These are phyloP conservation scores for Aspergillus cejpii DNA, from an alignment of 2,329 filamentous ascomycete genomes.

Conservation along the genomic window DNA sequence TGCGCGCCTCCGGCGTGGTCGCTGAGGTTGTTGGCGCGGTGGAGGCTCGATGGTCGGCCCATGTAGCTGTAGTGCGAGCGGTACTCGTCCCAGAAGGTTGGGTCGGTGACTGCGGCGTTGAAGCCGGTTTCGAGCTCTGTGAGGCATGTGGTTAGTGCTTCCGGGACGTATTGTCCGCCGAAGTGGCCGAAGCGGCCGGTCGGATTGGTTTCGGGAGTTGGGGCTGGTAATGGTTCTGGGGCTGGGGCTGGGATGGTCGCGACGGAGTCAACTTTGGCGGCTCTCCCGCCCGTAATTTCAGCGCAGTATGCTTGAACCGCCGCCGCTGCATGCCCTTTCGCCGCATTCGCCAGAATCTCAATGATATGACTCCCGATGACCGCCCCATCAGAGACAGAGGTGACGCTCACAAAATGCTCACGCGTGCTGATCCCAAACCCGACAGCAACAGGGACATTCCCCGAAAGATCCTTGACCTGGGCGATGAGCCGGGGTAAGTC, in stretches of 20 bases:
- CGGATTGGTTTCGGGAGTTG: slow-evolving; percentile 41
- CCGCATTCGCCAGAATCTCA: slow-evolving; percentile 62
- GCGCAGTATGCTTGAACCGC: slow-evolving; percentile 79
- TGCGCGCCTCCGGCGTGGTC: slow-evolving; percentile 81
- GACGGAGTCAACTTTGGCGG: slow-evolving; percentile 37
- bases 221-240: background rate
- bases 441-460: slow-evolving; percentile 76
- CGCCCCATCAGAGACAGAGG: slow-evolving; percentile 76
- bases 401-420: slow-evolving; percentile 80
- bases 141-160: slow-evolving; percentile 92
- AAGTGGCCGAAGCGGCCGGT: slow-evolving; percentile 79
- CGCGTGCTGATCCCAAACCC: slow-evolving; percentile 91
- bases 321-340: slow-evolving; percentile 55
- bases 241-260: background rate
- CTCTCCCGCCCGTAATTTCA: slow-evolving; percentile 52
- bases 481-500: slow-evolving; percentile 70
- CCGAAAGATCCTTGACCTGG: slow-evolving; percentile 80
- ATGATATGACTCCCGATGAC: slow-evolving; percentile 94
- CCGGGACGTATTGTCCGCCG: slow-evolving; percentile 90
- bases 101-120: slow-evolving; percentile 73
- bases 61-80: slow-evolving; percentile 89
- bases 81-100: slow-evolving; percentile 91
- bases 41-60: slow-evolving; percentile 81
- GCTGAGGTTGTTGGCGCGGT: slow-evolving; percentile 76
- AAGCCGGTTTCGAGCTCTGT: slow-evolving; percentile 82